Conservation (phyloP, 1,284 basidiomycete genomes). For the Tilletia caries region DNA sequence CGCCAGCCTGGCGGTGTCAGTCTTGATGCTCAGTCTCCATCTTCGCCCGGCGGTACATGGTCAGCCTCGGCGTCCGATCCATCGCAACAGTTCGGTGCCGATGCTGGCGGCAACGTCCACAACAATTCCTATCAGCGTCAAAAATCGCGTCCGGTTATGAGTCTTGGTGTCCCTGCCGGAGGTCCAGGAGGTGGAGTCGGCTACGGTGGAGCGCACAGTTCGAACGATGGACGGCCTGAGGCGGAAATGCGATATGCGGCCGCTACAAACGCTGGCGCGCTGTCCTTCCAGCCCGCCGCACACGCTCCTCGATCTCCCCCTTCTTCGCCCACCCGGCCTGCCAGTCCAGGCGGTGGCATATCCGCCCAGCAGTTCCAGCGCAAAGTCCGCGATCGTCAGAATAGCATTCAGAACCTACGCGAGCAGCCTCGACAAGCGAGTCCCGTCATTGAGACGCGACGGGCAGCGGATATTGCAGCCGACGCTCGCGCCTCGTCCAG, state of each 20-base stretch:
- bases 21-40: constrained; percentile 17
- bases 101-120: not conserved
- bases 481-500: not conserved
- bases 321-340: constrained; percentile 12
- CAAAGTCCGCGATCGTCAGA: constrained; percentile 10
- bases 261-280: constrained; percentile 16
- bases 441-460: not conserved
- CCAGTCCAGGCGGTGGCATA: constrained; percentile 25
- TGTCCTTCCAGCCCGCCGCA: constrained; percentile 23
- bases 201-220: constrained; percentile 35
- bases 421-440: constrained; percentile 6
- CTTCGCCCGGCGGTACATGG: not conserved
- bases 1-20: constrained; percentile 40
- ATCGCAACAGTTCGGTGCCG: not conserved
- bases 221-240: constrained; percentile 42
- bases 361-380: constrained; percentile 1
- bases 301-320: not conserved
- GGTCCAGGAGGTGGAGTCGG: constrained; percentile 43
- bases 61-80: not conserved
- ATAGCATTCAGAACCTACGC: not conserved
- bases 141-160: constrained; percentile 16
- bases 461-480: constrained; percentile 7
- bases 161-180: constrained; percentile 41
- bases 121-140: constrained; percentile 8
- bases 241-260: not conserved